Percentiles rank a stretch among this genome's conserved stretches.
These are phyloP conservation scores for Boletellus ananas DNA, from an alignment of 768 basidiomycete species.

Conservation along the genomic window DNA sequence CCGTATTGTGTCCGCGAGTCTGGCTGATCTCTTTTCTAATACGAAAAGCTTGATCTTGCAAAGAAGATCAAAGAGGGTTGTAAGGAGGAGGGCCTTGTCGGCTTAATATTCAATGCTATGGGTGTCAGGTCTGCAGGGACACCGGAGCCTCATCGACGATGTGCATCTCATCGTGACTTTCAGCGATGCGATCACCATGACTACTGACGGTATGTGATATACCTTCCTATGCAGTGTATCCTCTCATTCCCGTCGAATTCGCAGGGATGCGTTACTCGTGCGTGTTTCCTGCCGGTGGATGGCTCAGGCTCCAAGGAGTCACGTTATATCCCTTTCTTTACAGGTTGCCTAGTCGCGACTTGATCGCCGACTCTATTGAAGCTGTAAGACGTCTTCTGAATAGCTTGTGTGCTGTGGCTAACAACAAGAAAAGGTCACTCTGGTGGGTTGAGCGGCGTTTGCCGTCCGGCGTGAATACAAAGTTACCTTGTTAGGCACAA, in stretches of 20 bases:
- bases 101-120: conserved; percentile 80
- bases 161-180: background rate
- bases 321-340: background rate
- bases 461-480: background rate
- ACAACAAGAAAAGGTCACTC: conserved; percentile 43
- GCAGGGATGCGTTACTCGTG: conserved; percentile 86
- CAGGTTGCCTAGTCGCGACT: conserved; percentile 80
- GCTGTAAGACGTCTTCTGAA: conserved; percentile 44
- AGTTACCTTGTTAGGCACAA: conserved; percentile 54
- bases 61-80: conserved; percentile 81
- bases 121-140: conserved; percentile 63
- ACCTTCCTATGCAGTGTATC: background rate
- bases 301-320: background rate
- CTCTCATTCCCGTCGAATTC: background rate
- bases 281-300: conserved; percentile 24
- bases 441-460: conserved; percentile 36
- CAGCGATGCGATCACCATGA: conserved; percentile 89
- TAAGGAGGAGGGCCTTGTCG: conserved; percentile 74
- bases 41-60: conserved; percentile 66
- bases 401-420: background rate
- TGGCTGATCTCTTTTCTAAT: conserved; percentile 1
- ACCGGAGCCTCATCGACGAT: background rate
- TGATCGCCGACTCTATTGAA: conserved; percentile 90
- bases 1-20: background rate
- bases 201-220: conserved; percentile 65